Base-by-base conservation (phyloP, 176 grass and related monocot species). In the Rhynchospora tenuis region DNA sequence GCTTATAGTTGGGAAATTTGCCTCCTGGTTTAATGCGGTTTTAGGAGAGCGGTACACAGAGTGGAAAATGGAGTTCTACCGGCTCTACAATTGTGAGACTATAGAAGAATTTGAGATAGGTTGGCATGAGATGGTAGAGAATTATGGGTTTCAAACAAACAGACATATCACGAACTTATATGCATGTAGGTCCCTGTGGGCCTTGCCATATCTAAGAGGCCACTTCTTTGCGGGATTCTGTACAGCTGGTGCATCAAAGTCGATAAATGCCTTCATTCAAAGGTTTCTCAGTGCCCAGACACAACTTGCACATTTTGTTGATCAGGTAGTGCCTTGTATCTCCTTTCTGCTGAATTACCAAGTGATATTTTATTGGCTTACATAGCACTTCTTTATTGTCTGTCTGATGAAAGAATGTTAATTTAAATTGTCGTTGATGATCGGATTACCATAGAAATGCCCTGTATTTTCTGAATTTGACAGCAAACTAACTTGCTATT, bases 231-330 rank as follows among this genome's bases (percentile, higher is more conserved):
- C 88, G 19, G 87, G 91, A 23, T 59, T 93, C 74, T 65, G 56
- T 86, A 31, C 63, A n/a, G 26, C 79, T 72, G 81, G 24, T 48
- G 9, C 74, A 75, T 91, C 87, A 23, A 91, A 84, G 43, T 69
- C 85, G 61, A 85, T 91, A 73, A 90, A 91, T 86, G 84, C 78
- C 61, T 93, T 91, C 87, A 86, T 97, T 81, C 88, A 91, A 44
- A 38, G 81, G 73, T 81, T 97, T 80, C 86, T 88, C 83, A 88
- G 81, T 76, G 63, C 87, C 59, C 87, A 97, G 58, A 86, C 80
- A 52, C 59, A 60, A n/a, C 64, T 91, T 80, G 65, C 83, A 76
- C 86, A 86, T 76, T 91, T 97, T 61, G 71, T 93, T 13, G 89
- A 93, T 51, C 89, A 93, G 88, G 91, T 91, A 72, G 19, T 46